Base-by-base conservation (phyloP, 176 grass and related monocot species). In the Oropetium thomaeum region DNA sequence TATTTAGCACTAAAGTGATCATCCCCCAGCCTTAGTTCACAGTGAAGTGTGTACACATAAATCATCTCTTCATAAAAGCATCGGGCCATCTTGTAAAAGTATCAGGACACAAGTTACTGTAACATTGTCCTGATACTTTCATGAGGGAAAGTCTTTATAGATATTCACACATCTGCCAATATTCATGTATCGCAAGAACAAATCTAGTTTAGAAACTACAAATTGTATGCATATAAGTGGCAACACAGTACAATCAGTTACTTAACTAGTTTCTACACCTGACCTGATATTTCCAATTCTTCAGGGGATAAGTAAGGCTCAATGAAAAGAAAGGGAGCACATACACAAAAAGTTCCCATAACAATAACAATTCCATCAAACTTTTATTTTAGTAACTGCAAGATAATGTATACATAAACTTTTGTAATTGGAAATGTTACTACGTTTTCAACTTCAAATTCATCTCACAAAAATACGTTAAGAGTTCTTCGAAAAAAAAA, bases 181-280 rank as follows among this genome's bases (percentile, higher is more conserved):
- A 62, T 62, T 78, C 10, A 71, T 78, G 53, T 34, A 84, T 38
- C 63, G 10, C 29, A 4, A 52, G 17, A 83, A 2, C 49, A 76
- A 63, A 43, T 42, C 15, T 26, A 34, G n/a, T 37, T 31, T 9
- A 27, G 14, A 58, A 28, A 11, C 23, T 51, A 7, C 45, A 9
- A 5, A 22, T 5, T 7, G 3, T 2, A 42, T 42, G 5, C 5
- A 59, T 41, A 6, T 12, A 66, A 65, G 12, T n/a, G 63, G 8
- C 12, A 66, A 45, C 9, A 28, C 25, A 64, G 0, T 20, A 58
- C 7, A 85, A 52, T 67, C 6, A 10, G 67, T 51, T 6, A 0
- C 26, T 9, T 62, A 28, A 63, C 4, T 38, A 20, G 25, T 31
- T 10, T 19, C 49, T 44, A 58, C 51, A 39, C 6, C 4, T 16